Evolutionary conservation across 2,329 filamentous ascomycete species (phyloP).

Genomic region (Parastagonospora avenae): DNA sequence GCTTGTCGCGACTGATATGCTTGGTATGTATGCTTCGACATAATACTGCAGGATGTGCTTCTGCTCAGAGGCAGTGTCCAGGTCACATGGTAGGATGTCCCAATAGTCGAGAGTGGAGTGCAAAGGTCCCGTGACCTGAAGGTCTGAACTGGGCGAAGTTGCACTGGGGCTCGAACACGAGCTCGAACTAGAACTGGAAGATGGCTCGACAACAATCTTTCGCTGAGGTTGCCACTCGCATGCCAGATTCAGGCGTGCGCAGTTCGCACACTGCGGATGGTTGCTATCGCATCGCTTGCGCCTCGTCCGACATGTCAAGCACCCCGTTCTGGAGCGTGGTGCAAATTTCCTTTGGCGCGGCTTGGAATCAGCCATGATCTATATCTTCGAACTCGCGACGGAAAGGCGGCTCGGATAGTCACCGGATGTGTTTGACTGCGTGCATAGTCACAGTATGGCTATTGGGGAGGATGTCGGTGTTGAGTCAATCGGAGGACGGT

Average conservation of each 20-base stretch:
- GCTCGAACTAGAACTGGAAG: neutral
- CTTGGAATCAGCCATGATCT: slow-evolving; percentile 39
- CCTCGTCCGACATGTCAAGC: slow-evolving; percentile 42
- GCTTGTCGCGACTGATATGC: slow-evolving; percentile 43
- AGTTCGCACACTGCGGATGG: slow-evolving; percentile 42
- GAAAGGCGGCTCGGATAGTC: slow-evolving; percentile 14
- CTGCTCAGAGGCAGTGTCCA: slow-evolving; percentile 27
- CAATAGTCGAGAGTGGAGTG: slow-evolving; percentile 34
- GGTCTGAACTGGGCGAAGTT: slow-evolving; percentile 17
- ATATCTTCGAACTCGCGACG: neutral
- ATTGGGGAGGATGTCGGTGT: slow-evolving; percentile 6
- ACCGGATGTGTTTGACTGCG: slow-evolving; percentile 9
- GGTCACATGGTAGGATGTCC: slow-evolving; percentile 34
- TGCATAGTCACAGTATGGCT: slow-evolving; percentile 10
- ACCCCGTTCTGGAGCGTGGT: slow-evolving; percentile 43
- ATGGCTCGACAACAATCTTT: slow-evolving; percentile 18
- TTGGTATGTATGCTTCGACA: slow-evolving; percentile 43
- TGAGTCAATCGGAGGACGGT: slow-evolving; percentile 8
- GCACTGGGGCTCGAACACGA: slow-evolving; percentile 2
- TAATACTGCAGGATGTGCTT: slow-evolving; percentile 44
- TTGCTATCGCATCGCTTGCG: slow-evolving; percentile 43
- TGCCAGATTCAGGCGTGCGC: slow-evolving; percentile 40
- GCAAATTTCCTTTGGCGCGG: slow-evolving; percentile 45
- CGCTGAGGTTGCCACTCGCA: slow-evolving; percentile 44
- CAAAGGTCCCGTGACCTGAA: slow-evolving; percentile 19